These are phyloP conservation scores for Podospora conica DNA, from an alignment of 495 filamentous ascomycete genomes.

Conservation along the genomic window DNA sequence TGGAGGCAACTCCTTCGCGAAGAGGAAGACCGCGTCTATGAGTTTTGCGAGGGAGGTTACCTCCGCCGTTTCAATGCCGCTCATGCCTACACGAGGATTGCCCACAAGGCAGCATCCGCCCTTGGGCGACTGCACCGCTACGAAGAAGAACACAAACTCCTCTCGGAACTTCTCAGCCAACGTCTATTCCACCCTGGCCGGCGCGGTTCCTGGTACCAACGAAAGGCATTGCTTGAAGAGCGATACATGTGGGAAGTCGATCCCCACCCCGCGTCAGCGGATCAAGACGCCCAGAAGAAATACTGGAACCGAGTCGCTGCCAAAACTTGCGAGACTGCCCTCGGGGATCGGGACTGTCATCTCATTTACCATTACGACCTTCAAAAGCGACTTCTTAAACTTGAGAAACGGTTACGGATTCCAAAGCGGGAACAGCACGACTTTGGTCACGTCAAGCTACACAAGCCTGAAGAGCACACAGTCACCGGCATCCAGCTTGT, in stretches of 20 bases:
- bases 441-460: conserved; percentile 76
- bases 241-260: conserved; percentile 76
- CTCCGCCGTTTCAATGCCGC: conserved; percentile 85
- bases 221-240: conserved; percentile 90
- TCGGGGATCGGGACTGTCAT: conserved; percentile 84
- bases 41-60: conserved; percentile 83
- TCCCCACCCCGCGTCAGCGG: conserved; percentile 30
- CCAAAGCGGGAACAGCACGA: conserved; percentile 85
- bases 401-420: conserved; percentile 80
- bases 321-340: conserved; percentile 76
- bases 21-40: conserved; percentile 78
- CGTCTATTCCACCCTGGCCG: conserved; percentile 77
- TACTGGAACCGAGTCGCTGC: conserved; percentile 76
- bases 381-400: conserved; percentile 84
- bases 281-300: conserved; percentile 56
- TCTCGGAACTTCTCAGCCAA: conserved; percentile 72
- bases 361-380: conserved; percentile 90
- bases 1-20: conserved; percentile 70
- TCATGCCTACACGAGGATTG: conserved; percentile 88
- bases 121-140: conserved; percentile 79
- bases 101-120: conserved; percentile 77
- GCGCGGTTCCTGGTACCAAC: conserved; percentile 91
- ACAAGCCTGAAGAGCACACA: conserved; percentile 64
- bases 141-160: conserved; percentile 65
- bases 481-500: conserved; percentile 74